Base-by-base conservation (phyloP, 306 rosid species). In the Gillenia trifoliata region DNA sequence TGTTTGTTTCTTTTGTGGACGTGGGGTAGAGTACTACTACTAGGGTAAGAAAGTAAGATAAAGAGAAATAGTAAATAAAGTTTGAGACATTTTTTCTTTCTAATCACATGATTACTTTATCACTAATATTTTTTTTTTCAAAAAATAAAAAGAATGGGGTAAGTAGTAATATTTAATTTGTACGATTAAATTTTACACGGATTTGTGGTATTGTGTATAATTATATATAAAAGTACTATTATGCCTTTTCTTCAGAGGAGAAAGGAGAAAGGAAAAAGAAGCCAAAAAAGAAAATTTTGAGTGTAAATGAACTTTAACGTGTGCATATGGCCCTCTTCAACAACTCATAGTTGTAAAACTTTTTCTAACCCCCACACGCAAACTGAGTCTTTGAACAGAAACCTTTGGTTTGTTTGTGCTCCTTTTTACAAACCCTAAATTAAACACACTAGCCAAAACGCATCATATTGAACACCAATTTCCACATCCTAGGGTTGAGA, bases 401-500 rank as follows among this genome's bases (percentile, higher is more conserved):
- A 77, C 75, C 87, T 83, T 82, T 83, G 88, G 79, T 72, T 72
- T 65, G 52, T 45, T 45, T 33, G 59, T 81, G 36, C 72, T 61
- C 81, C 72, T 80, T 76, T 71, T 60, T 59, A 71, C 73, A 72
- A 75, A 38, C 66, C 78, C 75, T 72, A 64, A 60, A 61, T 64
- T 71, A 7, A 17, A 63, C 12, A 63, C 23, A n/a, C n/a, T n/a
- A n/a, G 41, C 26, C 2, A 26, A 66, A 26, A 6, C 56, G 11
- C 67, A 70, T 8, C 83, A 82, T 82, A 82, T 84, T 79, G 71
- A 72, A 61, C 85, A 66, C 88, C 79, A 70, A 75, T 77, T 81
- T 89, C 83, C 79, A 79, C 85, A 79, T 74, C 79, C 86, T 78
- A 77, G 79, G 89, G 84, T 80, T 80, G 75, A 80, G 87, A 80